A percentile compares a stretch with the other conserved stretches of the same genome.
Evolutionary conservation across 2,329 filamentous ascomycete species (phyloP).

Genomic region (Gaeumannomyces tritici): DNA sequence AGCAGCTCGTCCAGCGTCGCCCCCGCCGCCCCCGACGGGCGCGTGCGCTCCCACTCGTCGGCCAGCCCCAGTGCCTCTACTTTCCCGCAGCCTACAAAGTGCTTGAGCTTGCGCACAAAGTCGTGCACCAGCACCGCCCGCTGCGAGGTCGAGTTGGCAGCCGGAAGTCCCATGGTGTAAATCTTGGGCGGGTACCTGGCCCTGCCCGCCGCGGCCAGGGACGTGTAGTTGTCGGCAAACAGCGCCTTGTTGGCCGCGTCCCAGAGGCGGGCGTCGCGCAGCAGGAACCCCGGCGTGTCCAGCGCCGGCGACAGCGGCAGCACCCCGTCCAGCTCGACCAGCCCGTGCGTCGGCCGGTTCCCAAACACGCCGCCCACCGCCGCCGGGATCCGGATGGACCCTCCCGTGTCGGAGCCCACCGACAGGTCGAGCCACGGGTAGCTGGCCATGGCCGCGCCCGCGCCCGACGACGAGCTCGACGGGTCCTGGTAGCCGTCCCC

Average conservation of each 20-base stretch:
- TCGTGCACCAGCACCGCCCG: slow-evolving; percentile 14
- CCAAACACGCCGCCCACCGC: slow-evolving; percentile 30
- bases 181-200: slow-evolving; percentile 20
- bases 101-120: slow-evolving; percentile 18
- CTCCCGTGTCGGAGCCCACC: slow-evolving; percentile 29
- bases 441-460: slow-evolving; percentile 25
- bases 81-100: slow-evolving; percentile 13
- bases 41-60: slow-evolving; percentile 15
- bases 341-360: slow-evolving; percentile 30
- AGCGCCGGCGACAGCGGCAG: slow-evolving; percentile 29
- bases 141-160: slow-evolving; percentile 6
- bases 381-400: slow-evolving; percentile 6
- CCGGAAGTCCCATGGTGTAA: slow-evolving; percentile 19
- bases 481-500: slow-evolving; percentile 37
- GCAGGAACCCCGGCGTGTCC: slow-evolving; percentile 34
- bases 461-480: slow-evolving; percentile 33
- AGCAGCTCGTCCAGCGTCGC: slow-evolving; percentile 15
- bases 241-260: slow-evolving; percentile 20
- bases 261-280: slow-evolving; percentile 24
- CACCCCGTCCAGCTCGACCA: slow-evolving; percentile 28
- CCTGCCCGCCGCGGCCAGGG: slow-evolving; percentile 7
- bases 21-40: slow-evolving; percentile 10
- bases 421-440: slow-evolving; percentile 36
- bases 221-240: slow-evolving; percentile 23
- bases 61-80: slow-evolving; percentile 12